A percentile compares a stretch with the other conserved stretches of the same genome.
Evolutionary conservation across 1,284 basidiomycete species (phyloP).

Genomic region (Melampsora larici-populina): DNA sequence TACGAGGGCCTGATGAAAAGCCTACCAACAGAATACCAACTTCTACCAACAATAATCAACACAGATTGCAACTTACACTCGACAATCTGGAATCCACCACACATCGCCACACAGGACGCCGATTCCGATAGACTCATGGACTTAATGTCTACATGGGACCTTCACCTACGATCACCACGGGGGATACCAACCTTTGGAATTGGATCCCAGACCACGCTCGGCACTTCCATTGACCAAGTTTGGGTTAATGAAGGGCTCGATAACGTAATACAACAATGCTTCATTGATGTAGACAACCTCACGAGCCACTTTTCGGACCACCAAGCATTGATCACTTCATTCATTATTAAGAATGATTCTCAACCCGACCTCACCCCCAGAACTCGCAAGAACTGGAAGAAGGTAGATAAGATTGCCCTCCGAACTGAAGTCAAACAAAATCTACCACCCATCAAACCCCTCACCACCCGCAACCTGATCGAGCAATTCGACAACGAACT

Average conservation of each 20-base stretch:
- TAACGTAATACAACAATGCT: neutral
- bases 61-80: constrained; percentile 19
- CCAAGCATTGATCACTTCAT: constrained; percentile 9
- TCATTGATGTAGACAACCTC: neutral
- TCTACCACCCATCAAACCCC: neutral
- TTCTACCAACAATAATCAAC: neutral
- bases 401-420: neutral
- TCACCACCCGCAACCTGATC: too few species aligned
- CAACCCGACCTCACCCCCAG: neutral
- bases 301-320: too few species aligned
- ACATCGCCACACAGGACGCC: neutral
- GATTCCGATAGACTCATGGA: neutral
- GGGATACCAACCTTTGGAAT: constrained; percentile 5
- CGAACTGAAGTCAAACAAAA: neutral
- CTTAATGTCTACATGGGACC: neutral
- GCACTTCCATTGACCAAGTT: neutral
- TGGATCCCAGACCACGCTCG: neutral
- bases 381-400: neutral
- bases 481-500: too few species aligned
- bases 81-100: neutral
- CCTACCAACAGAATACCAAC: neutral
- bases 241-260: constrained; percentile 1
- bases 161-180: neutral
- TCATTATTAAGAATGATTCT: too few species aligned
- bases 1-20: neutral